Evolutionary conservation across 768 basidiomycete genomes (phyloP), one percentile per base, ranked within the genome.

Genomic region (Mycena olivaceomarginata): DNA sequence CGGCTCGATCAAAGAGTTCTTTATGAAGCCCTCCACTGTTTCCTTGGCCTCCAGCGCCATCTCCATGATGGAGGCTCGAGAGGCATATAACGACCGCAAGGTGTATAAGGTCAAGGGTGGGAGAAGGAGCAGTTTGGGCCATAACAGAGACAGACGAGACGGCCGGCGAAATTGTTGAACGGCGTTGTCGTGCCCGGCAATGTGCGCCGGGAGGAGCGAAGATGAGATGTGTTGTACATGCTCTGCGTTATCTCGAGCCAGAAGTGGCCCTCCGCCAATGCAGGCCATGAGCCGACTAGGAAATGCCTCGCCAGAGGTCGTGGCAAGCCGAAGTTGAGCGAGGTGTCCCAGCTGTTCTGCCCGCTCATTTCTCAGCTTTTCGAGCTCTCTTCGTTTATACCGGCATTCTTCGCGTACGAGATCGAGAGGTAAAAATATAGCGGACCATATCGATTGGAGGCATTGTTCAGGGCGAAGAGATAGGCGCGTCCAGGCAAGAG

Each of bases 1-100:
- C 4, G 98, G 98, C 70, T 97, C 95, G 64, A 98, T 85, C 13
- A 99, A 88, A 95, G 97, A 99, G 64, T 93, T 94, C 22, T 90
- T 87, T 76, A 97, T 86, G 82, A 99, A 98, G 0, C 93, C 94
- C 31, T 87, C 86, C 9, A 91, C 80, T 0, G 97, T 97, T 80
- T 94, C 92, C 46, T 88, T 82, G 0, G 92, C 90, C 76, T 96
- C 94, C n/a, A 76, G 75, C 5, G 90, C 89, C 67, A 95, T 86
- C 57, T 92, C 89, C 9, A 85, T 71, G 66, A 97, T 80, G 45
- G 91, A 91, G 12, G 87, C 89, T 39, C 93, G 91, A 7, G 94
- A 94, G 7, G 89, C 86, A 79, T 94, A 95, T 10, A 91, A 82
- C 31, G 86, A 84, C 13, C 89, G 88, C 41, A 90, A 80, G 15